Evolutionary conservation across 306 rosid species (phyloP).

Genomic region (Sesbania bispinosa): DNA sequence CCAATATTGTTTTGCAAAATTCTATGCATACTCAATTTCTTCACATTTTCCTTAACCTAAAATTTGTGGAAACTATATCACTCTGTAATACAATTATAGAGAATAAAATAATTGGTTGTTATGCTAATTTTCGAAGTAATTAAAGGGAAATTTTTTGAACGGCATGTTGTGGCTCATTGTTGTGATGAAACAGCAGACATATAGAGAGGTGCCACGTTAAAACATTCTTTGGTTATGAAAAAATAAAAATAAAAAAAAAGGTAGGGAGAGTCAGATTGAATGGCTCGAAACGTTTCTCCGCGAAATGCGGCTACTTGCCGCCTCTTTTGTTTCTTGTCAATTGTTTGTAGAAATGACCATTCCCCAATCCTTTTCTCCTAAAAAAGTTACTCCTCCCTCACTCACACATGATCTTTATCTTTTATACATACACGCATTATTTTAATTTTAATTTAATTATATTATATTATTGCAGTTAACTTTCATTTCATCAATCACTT

Average conservation of each 20-base stretch:
- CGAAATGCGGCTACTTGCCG: conserved; percentile 92
- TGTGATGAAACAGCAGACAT: conserved; percentile 8
- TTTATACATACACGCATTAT: too few species aligned
- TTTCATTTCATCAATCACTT: too few species aligned
- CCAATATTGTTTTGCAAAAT: too few species aligned
- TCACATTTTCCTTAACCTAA: too few species aligned
- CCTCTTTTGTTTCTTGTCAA: conserved; percentile 63
- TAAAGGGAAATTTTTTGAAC: background rate
- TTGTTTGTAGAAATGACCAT: conserved; percentile 31
- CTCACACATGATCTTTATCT: background rate
- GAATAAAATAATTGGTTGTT: too few species aligned
- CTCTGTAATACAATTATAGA: too few species aligned
- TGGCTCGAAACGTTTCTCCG: conserved; percentile 66
- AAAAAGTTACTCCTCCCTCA: background rate
- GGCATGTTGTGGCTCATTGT: background rate
- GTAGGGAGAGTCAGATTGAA: background rate
- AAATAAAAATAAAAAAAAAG: background rate
- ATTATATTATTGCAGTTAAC: too few species aligned
- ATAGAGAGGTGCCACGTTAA: conserved; percentile 13
- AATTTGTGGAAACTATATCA: too few species aligned
- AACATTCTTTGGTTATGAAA: conserved; percentile 20
- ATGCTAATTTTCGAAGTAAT: too few species aligned
- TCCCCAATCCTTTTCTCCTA: too few species aligned
- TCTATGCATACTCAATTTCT: too few species aligned
- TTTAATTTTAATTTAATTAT: too few species aligned